These are phyloP conservation scores for Plantago ovata DNA, from an alignment of 257 asterid species.

Conservation along the genomic window DNA sequence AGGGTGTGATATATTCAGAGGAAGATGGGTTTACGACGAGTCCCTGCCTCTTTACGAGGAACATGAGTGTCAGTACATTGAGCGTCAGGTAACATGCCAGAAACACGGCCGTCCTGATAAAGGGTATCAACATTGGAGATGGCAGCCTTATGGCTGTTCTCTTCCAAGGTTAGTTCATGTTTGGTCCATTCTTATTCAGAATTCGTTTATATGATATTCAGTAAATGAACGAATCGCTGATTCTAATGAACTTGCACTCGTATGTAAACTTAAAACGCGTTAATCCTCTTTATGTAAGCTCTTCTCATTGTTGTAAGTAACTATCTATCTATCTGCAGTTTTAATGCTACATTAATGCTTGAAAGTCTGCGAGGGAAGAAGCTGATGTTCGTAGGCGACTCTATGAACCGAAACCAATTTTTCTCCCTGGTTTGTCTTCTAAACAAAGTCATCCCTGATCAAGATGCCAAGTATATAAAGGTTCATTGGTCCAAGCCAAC, in stretches of 20 bases:
- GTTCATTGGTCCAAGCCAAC: constrained; percentile 36
- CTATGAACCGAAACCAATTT: constrained; percentile 66
- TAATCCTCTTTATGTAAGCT: too few species aligned
- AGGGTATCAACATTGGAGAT: constrained; percentile 62
- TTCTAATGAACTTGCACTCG: too few species aligned
- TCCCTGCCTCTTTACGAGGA: constrained; percentile 59
- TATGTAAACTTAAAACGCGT: too few species aligned
- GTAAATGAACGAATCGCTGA: too few species aligned
- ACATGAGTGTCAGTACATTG: constrained; percentile 61
- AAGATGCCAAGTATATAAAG: constrained; percentile 51
- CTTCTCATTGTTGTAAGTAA: not conserved
- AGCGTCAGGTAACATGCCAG: constrained; percentile 44
- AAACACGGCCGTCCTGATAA: constrained; percentile 59
- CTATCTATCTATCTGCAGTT: constrained; percentile 32
- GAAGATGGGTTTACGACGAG: constrained; percentile 59
- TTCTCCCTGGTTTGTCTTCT: constrained; percentile 75
- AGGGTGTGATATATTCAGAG: constrained; percentile 53
- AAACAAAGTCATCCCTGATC: constrained; percentile 39
- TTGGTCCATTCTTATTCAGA: not conserved
- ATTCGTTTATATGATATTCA: too few species aligned
- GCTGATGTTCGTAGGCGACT: constrained; percentile 81
- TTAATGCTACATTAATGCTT: constrained; percentile 64
- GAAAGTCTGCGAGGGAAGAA: constrained; percentile 65
- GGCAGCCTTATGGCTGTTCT: constrained; percentile 75
- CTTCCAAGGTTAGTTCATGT: constrained; percentile 44